Evolutionary conservation across 2,329 filamentous ascomycete genomes (phyloP), one percentile per base, ranked within the genome.

Genomic region (Colletotrichum lini): DNA sequence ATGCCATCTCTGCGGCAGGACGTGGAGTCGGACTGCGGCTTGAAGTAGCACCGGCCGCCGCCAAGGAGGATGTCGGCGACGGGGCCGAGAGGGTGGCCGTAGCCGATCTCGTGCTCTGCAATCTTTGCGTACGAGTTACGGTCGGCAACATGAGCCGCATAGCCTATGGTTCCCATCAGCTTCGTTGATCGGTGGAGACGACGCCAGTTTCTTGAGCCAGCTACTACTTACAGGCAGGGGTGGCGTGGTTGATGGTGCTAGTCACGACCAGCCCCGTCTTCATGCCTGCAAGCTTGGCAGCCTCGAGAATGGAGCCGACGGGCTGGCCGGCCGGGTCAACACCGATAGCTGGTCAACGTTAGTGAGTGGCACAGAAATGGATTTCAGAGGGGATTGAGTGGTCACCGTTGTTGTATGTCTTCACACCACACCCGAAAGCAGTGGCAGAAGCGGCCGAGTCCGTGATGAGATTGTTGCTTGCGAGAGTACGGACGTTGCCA

Each of bases 251-350:
- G 74, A 84, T 83, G 42, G 78, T 80, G 9, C 78, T 81, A 2
- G 82, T 83, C 4, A 82, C 82, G n/a, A 83, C 80, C n/a, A 84
- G 78, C 15, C 80, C 81, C 16, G 82, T 83, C 75, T 79, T 80
- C 73, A 80, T 81, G 45, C 82, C 82, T 42, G 79, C 76, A 42
- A 81, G 73, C 72, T 82, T 80, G 15, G 82, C 82, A 10, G 81
- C 81, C 73, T 84, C 82, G 49, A 83, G 77, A 23, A 84, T 79
- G 21, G 80, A 81, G 45, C 79, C 82, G 21, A 81, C 78, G 21
- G 81, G 80, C 16, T 77, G 74, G 8, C 77, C 77, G 49, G 78
- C 77, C 7, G 77, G 75, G 62, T 78, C 73, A 15, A 83, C 78
- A 21, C 74, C 80, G 63, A 84, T 77, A 23, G 80, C 79, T 72